Base-by-base conservation (phyloP, 164 flowering plant genomes). In the Sextonia rubra region DNA sequence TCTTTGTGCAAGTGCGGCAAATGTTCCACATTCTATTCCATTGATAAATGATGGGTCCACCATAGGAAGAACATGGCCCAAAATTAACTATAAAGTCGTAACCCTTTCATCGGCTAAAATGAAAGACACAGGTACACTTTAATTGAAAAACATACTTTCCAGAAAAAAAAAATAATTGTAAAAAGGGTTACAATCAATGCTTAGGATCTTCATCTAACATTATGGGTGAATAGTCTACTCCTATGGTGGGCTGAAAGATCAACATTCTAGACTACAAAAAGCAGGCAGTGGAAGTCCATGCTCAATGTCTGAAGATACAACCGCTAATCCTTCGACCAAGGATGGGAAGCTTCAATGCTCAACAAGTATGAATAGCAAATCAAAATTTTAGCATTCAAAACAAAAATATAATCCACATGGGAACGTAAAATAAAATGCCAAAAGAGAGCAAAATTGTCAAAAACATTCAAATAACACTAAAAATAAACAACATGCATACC, bases 401-500 rank as follows among this genome's bases (percentile, higher is more conserved):
- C 1, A 8, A 64, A 64, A 64, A 29, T 27, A 30, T 30, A 12
- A 17, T 2, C 24, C 30, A 17, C 47, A 17, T 15, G 17, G 20
- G 9, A 14, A 15, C 27, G 44, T 44, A 44, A 37, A 32, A 68
- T 48, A 11, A 18, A 47, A 25, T 23, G 29, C n/a, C 60, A 68
- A 49, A 4, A 68, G 29, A 25, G 12, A 49, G 30, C n/a, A 48
- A 14, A 66, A 47, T 24, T 68, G 58, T 47, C 47, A 49, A 12
- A 49, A 23, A 24, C n/a, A 49, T 49, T 32, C 17, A 23, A 24
- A 20, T 24, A n/a, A 17, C 58, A 52, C 58, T 52, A 52, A 52
- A 52, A 52, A 1, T 24, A 18, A 47, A 24, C 20, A 47, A 47
- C 6, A 25, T 26, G 82, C 89, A 70, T 87, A 95, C 99, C 74